These are phyloP conservation scores for Phytophthora uliginosa DNA, from an alignment of 352 stramenopile genomes.

Conservation along the genomic window DNA sequence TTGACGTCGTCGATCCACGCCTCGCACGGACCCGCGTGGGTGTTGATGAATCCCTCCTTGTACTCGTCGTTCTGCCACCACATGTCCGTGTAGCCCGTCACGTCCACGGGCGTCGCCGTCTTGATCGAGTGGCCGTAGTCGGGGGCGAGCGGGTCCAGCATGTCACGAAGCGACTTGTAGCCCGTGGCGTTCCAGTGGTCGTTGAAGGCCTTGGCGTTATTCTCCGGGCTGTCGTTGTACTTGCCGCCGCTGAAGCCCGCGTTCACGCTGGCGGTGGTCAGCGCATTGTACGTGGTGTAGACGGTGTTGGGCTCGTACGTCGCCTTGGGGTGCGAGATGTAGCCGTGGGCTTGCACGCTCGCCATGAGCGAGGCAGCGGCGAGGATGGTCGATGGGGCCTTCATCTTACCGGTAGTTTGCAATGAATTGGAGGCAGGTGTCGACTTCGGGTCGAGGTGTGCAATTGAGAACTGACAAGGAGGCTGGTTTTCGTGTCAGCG, in stretches of 20 bases:
- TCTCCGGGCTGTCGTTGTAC: slow-evolving; percentile 35
- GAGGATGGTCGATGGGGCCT: slow-evolving; percentile 14
- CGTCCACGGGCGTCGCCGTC: slow-evolving; percentile 30
- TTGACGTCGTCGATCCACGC: slow-evolving; percentile 32
- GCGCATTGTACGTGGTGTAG: slow-evolving; percentile 37
- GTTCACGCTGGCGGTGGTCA: slow-evolving; percentile 38
- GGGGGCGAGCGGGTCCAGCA: slow-evolving; percentile 38
- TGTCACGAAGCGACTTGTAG: slow-evolving; percentile 43
- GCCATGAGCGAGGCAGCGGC: slow-evolving; percentile 14
- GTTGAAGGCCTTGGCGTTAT: slow-evolving; percentile 42
- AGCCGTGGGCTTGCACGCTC: slow-evolving; percentile 31
- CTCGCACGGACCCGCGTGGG: slow-evolving; percentile 44
- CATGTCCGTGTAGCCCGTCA: slow-evolving; percentile 36
- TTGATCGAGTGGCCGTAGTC: slow-evolving; percentile 40
- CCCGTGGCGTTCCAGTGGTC: slow-evolving; percentile 34
- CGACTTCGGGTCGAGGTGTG: neutral
- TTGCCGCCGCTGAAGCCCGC: slow-evolving; percentile 31
- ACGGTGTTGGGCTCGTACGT: slow-evolving; percentile 33
- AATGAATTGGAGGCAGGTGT: neutral
- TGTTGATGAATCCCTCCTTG: slow-evolving; percentile 44
- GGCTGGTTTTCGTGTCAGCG: too few relatives aligned
- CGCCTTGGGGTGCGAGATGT: slow-evolving; percentile 34
- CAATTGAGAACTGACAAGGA: too few relatives aligned
- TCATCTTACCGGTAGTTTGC: slow-evolving; percentile 9
- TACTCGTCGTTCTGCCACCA: slow-evolving; percentile 49